Evolutionary conservation across 1,284 basidiomycete species (phyloP), one percentile per base, ranked within the genome.

Genomic region (Xanthoconium separans): DNA sequence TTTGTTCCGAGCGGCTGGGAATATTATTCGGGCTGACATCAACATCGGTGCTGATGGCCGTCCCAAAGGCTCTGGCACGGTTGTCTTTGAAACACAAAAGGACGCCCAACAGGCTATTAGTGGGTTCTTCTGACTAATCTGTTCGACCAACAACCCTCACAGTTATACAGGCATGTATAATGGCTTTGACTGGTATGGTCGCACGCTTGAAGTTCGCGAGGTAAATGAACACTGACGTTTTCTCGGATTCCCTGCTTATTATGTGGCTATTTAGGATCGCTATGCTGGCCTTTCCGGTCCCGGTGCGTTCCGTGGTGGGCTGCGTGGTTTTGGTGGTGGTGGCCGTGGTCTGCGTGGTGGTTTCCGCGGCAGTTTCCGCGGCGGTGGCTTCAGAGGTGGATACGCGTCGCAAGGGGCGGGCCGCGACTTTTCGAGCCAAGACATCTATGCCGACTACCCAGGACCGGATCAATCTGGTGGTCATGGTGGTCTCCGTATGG

Each of bases 161-260:
- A 2, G 15, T 46, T 4, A 8, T 54, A 11, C 61, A 94, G 93
- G 76, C 64, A 95, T 95, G 91, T 96, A 93, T 73, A 89, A 96
- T 60, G 93, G 93, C 30, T 95, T 89, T 64, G 93, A 96, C 58
- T 96, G 93, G 91, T 94, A 94, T 68, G 93, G 93, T 16, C 89
- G 90, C 51, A 84, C 86, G 1, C 84, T 98, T 24, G 95, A 97
- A 77, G 95, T 97, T 39, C 88, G 93, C 61, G 93, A 95, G 80
- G 93, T 91, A 68, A 59, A 77, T 8, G 20, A n/a, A 22, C 6
- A 36, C 4, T 22, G n/a, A 37, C 30, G 22, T 18, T 29, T 42
- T 49, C 2, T 5, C 1, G 31, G 16, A 33, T 49, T 27, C 18
- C 5, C 18, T 36, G 1, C 54, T 61, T 11, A 62, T 59, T 18